Conservation (phyloP, 1,284 basidiomycete species). For the Puccinia hordei region DNA sequence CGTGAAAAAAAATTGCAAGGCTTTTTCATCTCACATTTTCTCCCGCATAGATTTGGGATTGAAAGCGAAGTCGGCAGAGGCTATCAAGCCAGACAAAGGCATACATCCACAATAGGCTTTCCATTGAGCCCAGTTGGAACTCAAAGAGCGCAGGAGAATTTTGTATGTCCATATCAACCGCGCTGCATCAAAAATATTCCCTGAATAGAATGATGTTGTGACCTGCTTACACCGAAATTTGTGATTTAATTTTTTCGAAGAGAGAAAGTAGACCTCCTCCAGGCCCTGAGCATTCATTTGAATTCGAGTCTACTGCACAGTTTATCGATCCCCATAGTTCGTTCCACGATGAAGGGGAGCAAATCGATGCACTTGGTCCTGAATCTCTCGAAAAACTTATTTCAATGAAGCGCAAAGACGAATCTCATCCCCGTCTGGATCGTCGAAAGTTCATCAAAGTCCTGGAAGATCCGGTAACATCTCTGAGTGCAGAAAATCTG, state of each 20-base stretch:
- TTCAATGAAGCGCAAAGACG: conserved; percentile 26
- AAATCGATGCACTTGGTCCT: conserved; percentile 9
- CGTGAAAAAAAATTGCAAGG: neutral
- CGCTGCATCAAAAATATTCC: neutral
- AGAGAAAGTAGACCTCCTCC: conserved; percentile 5
- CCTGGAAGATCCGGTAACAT: conserved; percentile 25
- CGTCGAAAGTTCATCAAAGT: conserved; percentile 38
- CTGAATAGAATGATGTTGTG: neutral
- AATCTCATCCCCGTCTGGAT: neutral
- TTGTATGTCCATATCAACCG: neutral
- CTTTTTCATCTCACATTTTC: neutral
- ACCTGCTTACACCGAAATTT: neutral
- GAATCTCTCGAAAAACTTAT: conserved; percentile 10
- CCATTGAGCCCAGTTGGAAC: conserved; percentile 20
- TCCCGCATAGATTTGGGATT: conserved; percentile 4
- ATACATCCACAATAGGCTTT: conserved; percentile 7
- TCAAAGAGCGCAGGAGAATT: neutral
- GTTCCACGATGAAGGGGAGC: neutral
- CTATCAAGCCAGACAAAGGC: conserved; percentile 21
- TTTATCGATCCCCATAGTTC: conserved; percentile 16
- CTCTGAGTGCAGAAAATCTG: conserved; percentile 21
- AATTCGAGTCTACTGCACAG: conserved; percentile 20
- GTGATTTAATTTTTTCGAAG: neutral
- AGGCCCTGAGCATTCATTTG: neutral
- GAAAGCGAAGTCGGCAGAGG: conserved; percentile 31